Percentiles rank a stretch among this genome's conserved stretches.
phyloP scores from a whole-genome alignment of 257 asterid species.

The Lithospermum erythrorhizon region DNA sequence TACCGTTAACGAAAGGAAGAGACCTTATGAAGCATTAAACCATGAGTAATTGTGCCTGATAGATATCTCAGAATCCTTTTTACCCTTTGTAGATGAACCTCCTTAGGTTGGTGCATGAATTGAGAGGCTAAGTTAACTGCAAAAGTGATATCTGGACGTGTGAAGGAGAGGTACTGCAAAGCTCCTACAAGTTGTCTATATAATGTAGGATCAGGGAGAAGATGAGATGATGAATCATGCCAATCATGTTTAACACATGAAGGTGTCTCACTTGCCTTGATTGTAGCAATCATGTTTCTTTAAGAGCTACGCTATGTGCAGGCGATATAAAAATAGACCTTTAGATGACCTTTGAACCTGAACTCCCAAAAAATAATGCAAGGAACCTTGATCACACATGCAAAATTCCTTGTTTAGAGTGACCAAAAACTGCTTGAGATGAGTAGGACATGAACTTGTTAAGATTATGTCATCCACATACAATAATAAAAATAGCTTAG shows the following conservation, averaged over 20 bases:
- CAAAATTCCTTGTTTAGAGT: not conserved
- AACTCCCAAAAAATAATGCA: not conserved
- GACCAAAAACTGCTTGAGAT: not conserved
- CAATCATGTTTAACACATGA: not conserved
- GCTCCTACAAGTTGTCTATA: not conserved
- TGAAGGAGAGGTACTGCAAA: not conserved
- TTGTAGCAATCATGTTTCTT: not conserved
- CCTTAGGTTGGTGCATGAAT: not conserved
- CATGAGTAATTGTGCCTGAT: not conserved
- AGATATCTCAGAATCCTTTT: not conserved
- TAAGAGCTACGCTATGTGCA: not conserved
- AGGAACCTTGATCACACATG: no score
- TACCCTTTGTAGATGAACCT: no score
- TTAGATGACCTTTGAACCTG: not conserved
- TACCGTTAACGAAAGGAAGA: no score
- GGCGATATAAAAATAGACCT: not conserved
- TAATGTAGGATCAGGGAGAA: not conserved
- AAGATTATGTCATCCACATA: not conserved
- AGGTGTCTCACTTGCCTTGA: not conserved
- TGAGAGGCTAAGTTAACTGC: not conserved
- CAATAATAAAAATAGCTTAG: not conserved
- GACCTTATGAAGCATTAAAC: not conserved
- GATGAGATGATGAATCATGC: no score
- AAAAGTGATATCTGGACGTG: not conserved
- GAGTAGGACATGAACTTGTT: not conserved